Percentiles rank a stretch among this genome's conserved stretches.
These are phyloP conservation scores for Gamarada debralockiae DNA, from an alignment of 495 filamentous ascomycete genomes.

Conservation along the genomic window DNA sequence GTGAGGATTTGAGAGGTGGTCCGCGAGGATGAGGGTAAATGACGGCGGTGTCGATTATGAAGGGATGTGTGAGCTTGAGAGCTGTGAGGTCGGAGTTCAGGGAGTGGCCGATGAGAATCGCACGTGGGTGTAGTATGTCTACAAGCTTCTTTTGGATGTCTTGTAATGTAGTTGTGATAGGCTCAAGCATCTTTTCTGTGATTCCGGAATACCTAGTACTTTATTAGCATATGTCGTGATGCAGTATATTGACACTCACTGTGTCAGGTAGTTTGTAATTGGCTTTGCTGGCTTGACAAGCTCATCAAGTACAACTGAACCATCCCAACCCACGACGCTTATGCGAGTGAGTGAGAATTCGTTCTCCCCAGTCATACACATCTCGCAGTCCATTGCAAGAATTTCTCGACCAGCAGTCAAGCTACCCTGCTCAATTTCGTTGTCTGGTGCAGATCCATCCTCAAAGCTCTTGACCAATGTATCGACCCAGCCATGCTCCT, in stretches of 20 bases:
- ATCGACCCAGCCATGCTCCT: constrained; percentile 77
- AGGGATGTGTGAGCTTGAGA: constrained; percentile 81
- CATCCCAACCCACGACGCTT: constrained; percentile 83
- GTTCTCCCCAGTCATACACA: constrained; percentile 78
- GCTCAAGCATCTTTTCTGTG: constrained; percentile 73
- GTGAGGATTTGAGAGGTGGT: constrained; percentile 65
- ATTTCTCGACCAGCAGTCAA: constrained; percentile 81
- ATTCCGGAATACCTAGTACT: constrained; percentile 69
- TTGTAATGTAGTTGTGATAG: constrained; percentile 74
- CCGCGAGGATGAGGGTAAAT: constrained; percentile 81
- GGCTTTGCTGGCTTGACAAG: constrained; percentile 85
- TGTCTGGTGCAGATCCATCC: constrained; percentile 61
- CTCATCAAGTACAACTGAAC: constrained; percentile 75
- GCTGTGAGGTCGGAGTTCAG: constrained; percentile 86
- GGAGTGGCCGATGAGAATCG: constrained; percentile 87
- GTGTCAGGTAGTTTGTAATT: constrained; percentile 87
- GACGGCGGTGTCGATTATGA: constrained; percentile 84
- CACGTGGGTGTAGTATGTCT: constrained; percentile 63
- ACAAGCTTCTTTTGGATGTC: constrained; percentile 82
- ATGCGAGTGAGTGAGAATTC: constrained; percentile 82
- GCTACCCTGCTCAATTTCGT: constrained; percentile 72
- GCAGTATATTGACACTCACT: constrained; percentile 32
- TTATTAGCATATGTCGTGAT: constrained; percentile 1
- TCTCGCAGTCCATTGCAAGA: constrained; percentile 89
- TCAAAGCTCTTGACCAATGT: constrained; percentile 61